Percentiles rank a stretch among this genome's conserved stretches.
phyloP scores from a whole-genome alignment of 441 rosid genomes.

The Theobroma grandiflorum region DNA sequence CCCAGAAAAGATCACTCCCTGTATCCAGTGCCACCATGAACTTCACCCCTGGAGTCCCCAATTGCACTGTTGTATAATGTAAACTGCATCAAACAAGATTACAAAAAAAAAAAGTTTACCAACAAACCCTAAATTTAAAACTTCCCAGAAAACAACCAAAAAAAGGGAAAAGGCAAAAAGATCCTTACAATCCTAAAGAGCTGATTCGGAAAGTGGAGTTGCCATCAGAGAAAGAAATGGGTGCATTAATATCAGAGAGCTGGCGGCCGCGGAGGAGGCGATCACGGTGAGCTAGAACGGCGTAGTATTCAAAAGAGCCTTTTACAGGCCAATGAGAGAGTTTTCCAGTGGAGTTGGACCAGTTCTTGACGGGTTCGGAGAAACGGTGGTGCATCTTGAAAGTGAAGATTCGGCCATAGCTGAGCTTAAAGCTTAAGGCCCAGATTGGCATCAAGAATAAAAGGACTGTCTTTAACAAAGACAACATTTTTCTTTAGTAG shows the following conservation, averaged over 20 bases:
- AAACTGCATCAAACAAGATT: constrained; percentile 49
- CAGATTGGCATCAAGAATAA: constrained; percentile 48
- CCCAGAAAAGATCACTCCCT: constrained; percentile 92
- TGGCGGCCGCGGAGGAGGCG: constrained; percentile 62
- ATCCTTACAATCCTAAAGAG: constrained; percentile 81
- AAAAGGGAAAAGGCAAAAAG: constrained; percentile 9
- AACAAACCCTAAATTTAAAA: constrained; percentile 23
- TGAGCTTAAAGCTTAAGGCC: constrained; percentile 39
- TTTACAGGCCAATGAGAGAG: constrained; percentile 61
- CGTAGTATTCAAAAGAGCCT: constrained; percentile 74
- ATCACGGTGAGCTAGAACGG: constrained; percentile 71
- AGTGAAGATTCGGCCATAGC: constrained; percentile 72
- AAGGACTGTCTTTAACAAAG: constrained; percentile 37
- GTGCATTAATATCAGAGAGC: constrained; percentile 47
- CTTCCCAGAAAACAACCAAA: constrained; percentile 1
- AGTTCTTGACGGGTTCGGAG: constrained; percentile 69
- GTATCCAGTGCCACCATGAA: constrained; percentile 93
- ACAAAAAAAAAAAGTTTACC: neutral
- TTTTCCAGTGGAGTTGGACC: constrained; percentile 49
- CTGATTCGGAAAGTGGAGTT: constrained; percentile 75
- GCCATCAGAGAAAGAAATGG: constrained; percentile 75
- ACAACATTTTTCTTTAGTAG: constrained; percentile 34
- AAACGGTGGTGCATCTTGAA: constrained; percentile 86
- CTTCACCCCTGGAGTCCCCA: constrained; percentile 86
- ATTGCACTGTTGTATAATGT: constrained; percentile 85